These are phyloP conservation scores for Mucor indicus DNA, from an alignment of 371 early-diverging fungal genomes.

Conservation along the genomic window DNA sequence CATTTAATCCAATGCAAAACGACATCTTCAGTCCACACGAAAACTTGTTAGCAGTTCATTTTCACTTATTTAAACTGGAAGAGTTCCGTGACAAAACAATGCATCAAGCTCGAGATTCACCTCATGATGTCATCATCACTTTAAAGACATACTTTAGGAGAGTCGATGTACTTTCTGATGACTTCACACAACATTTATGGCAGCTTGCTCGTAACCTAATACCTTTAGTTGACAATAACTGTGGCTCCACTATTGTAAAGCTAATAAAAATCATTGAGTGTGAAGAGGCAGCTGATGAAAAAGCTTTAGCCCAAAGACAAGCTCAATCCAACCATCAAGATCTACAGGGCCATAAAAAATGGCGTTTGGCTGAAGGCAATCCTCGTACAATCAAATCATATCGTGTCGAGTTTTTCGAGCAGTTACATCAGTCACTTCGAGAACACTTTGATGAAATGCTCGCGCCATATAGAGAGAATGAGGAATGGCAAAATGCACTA, in stretches of 20 bases:
- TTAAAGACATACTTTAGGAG: slow-evolving; percentile 79
- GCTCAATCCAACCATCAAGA: slow-evolving; percentile 58
- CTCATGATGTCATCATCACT: slow-evolving; percentile 78
- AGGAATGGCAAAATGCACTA: slow-evolving; percentile 54
- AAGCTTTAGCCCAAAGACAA: slow-evolving; percentile 59
- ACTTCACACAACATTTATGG: slow-evolving; percentile 88
- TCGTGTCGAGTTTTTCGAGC: slow-evolving; percentile 75
- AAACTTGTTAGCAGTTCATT: slow-evolving; percentile 83
- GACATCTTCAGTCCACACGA: slow-evolving; percentile 66
- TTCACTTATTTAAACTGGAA: slow-evolving; percentile 83
- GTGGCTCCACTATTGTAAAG: slow-evolving; percentile 73
- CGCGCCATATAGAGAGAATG: slow-evolving; percentile 43
- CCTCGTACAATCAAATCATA: slow-evolving; percentile 70
- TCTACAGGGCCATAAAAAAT: slow-evolving; percentile 51
- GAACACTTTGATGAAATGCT: slow-evolving; percentile 60
- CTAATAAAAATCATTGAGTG: slow-evolving; percentile 89
- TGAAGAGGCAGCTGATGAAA: slow-evolving; percentile 86
- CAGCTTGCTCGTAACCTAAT: slow-evolving; percentile 71
- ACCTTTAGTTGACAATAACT: slow-evolving; percentile 69
- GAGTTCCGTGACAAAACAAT: slow-evolving; percentile 82
- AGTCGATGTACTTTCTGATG: slow-evolving; percentile 74
- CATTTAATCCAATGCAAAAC: slow-evolving; percentile 69
- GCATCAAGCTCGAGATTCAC: slow-evolving; percentile 69
- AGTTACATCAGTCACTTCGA: slow-evolving; percentile 65
- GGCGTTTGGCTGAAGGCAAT: slow-evolving; percentile 52